These are phyloP conservation scores for Phlebopus sp. DNA, from an alignment of 1,284 basidiomycete species.

Conservation along the genomic window DNA sequence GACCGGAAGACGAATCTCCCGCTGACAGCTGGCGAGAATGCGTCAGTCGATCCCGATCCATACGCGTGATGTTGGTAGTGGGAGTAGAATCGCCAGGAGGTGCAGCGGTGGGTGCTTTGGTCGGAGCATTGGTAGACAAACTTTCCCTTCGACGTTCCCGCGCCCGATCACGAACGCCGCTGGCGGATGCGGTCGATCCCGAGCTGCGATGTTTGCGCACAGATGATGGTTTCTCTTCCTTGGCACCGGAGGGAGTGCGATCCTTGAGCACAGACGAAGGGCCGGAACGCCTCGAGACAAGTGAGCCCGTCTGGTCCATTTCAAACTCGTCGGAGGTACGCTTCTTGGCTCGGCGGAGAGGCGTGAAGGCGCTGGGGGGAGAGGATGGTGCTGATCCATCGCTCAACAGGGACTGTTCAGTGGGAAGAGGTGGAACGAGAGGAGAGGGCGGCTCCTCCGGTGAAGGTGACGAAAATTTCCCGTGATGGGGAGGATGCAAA, in stretches of 20 bases:
- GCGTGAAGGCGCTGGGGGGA: constrained; percentile 62
- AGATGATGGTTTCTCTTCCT: constrained; percentile 49
- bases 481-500: constrained; percentile 34
- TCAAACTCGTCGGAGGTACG: constrained; percentile 82
- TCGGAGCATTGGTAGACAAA: constrained; percentile 43
- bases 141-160: constrained; percentile 70
- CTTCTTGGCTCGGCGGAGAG: constrained; percentile 61
- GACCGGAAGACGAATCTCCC: constrained; percentile 62
- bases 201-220: constrained; percentile 72
- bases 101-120: constrained; percentile 26
- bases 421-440: constrained; percentile 26
- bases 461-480: constrained; percentile 27
- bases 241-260: constrained; percentile 30
- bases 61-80: constrained; percentile 19
- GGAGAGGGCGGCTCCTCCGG: constrained; percentile 30
- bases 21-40: constrained; percentile 66
- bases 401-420: constrained; percentile 25
- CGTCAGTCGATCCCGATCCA: constrained; percentile 36
- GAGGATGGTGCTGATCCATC: constrained; percentile 37
- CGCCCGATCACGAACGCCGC: constrained; percentile 41
- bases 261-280: constrained; percentile 31
- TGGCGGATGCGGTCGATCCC: constrained; percentile 47
- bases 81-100: constrained; percentile 22
- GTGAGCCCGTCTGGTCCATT: constrained; percentile 62
- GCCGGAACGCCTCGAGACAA: constrained; percentile 50